phyloP scores from a whole-genome alignment of 1,284 basidiomycete species.

The Apiotrichum akiyoshidainum region DNA sequence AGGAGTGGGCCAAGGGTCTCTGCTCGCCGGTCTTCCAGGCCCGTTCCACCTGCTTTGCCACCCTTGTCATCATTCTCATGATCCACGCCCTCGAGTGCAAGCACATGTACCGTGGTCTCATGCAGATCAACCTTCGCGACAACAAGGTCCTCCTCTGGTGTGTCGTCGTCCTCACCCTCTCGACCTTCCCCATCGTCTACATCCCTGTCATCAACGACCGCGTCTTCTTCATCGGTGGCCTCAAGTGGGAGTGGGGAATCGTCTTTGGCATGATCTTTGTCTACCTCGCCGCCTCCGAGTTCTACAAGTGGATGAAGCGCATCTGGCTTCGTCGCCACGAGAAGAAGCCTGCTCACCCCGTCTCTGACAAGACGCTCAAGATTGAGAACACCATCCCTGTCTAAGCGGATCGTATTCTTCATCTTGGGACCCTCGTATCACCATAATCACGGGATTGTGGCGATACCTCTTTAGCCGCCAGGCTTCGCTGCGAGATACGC shows the following conservation, averaged over 20 bases:
- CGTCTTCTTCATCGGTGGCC: slow-evolving; percentile 43
- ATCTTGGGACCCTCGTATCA: background rate
- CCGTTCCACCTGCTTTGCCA: slow-evolving; percentile 58
- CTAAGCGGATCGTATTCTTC: background rate
- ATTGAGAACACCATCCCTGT: slow-evolving; percentile 38
- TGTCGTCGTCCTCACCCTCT: slow-evolving; percentile 40
- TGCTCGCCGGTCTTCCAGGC: slow-evolving; percentile 56
- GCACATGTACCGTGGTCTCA: slow-evolving; percentile 47
- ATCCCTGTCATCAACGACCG: slow-evolving; percentile 50
- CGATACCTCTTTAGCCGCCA: background rate
- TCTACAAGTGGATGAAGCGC: slow-evolving; percentile 43
- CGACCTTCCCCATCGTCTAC: slow-evolving; percentile 49
- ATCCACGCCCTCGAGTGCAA: slow-evolving; percentile 51
- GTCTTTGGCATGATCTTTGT: slow-evolving; percentile 49
- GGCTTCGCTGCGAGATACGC: background rate
- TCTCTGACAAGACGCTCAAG: slow-evolving; percentile 40
- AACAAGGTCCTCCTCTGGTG: slow-evolving; percentile 60
- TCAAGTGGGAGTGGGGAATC: slow-evolving; percentile 52
- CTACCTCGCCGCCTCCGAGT: slow-evolving; percentile 40
- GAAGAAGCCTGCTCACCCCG: slow-evolving; percentile 13
- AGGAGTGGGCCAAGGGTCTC: slow-evolving; percentile 14
- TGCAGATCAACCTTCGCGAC: slow-evolving; percentile 56
- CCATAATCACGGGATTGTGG: background rate
- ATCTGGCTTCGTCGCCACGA: slow-evolving; percentile 20
- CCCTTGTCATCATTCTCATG: slow-evolving; percentile 56